Evolutionary conservation across 1,284 basidiomycete species (phyloP).

Genomic region (Pterulicium gracile): DNA sequence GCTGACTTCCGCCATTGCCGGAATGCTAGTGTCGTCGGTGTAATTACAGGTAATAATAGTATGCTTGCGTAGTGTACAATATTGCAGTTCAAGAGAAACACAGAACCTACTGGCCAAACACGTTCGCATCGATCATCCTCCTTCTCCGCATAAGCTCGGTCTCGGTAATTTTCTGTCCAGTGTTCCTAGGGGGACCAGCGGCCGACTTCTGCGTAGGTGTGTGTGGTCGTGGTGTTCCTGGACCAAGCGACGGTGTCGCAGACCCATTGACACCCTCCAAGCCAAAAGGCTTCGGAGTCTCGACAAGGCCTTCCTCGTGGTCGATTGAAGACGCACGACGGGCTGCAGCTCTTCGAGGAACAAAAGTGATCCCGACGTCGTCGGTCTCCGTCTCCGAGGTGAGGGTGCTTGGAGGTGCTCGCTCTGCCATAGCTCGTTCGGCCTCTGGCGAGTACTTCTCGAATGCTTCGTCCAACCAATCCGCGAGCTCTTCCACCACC

Average conservation of each 20-base stretch:
- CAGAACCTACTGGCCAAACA: slow-evolving; percentile 18
- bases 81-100: neutral
- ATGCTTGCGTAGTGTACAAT: too few species aligned
- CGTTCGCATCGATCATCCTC: slow-evolving; percentile 56
- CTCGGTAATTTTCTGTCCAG: slow-evolving; percentile 62
- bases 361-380: slow-evolving; percentile 57
- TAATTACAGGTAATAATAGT: neutral
- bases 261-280: slow-evolving; percentile 7
- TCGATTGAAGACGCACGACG: neutral
- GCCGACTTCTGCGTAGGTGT: neutral
- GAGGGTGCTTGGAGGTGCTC: slow-evolving; percentile 10
- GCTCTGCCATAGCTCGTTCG: slow-evolving; percentile 11
- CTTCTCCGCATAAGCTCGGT: slow-evolving; percentile 72
- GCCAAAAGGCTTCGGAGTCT: neutral
- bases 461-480: slow-evolving; percentile 86
- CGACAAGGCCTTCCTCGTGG: neutral
- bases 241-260: neutral
- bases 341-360: slow-evolving; percentile 40
- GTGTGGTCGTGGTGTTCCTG: neutral
- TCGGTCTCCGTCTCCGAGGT: slow-evolving; percentile 52
- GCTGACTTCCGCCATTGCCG: too few species aligned
- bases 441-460: slow-evolving; percentile 20
- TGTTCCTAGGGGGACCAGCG: slow-evolving; percentile 13
- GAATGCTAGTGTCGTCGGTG: slow-evolving; percentile 1
- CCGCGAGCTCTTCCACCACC: slow-evolving; percentile 81